Base-by-base conservation (phyloP, 805 yeast species). In the Candida montana region DNA sequence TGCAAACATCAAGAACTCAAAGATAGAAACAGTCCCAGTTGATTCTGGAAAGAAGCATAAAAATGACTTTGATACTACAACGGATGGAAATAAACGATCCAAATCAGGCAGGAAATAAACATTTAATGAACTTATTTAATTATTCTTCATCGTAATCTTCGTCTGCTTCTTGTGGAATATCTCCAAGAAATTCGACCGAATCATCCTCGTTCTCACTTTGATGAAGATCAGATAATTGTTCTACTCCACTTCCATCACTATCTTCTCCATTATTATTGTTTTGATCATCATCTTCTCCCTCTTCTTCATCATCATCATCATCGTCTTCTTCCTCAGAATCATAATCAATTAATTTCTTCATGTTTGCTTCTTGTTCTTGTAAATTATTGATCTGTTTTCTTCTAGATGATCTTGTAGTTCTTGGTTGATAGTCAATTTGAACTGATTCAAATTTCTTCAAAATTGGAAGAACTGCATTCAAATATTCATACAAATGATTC, bases 1-100 rank as follows among this genome's bases (percentile, higher is more conserved):
- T n/a, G 26, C 36, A 6, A 45, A 45, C 28, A 39, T 33, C 20
- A 52, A 26, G n/a, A 45, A 10, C 43, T 49, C 29, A 53, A 55
- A 26, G 55, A 53, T 35, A 30, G 52, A n/a, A n/a, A n/a, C n/a
- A 3, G 31, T 52, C 6, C 50, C 54, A 0, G 44, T 52, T 27
- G 55, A 52, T 37, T 47, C 40, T 8, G 26, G 36, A 3, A 41
- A 29, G 5, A 39, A 31, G n/a, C 12, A 9, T 1, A n/a, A 6
- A 45, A 42, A 35, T 46, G 42, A 36, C 35, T 45, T 26, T 42
- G 42, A 17, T 39, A 46, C 16, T 42, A 44, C 8, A 45, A 44
- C 21, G 46, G 50, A 34, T 29, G 9, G 6, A 30, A 35, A 41
- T 35, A 27, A 35, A 39, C 12, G 34, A 30, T 5, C 35, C 18